Conservation (phyloP, 2,329 filamentous ascomycete genomes). For the Fusarium nurragi region DNA sequence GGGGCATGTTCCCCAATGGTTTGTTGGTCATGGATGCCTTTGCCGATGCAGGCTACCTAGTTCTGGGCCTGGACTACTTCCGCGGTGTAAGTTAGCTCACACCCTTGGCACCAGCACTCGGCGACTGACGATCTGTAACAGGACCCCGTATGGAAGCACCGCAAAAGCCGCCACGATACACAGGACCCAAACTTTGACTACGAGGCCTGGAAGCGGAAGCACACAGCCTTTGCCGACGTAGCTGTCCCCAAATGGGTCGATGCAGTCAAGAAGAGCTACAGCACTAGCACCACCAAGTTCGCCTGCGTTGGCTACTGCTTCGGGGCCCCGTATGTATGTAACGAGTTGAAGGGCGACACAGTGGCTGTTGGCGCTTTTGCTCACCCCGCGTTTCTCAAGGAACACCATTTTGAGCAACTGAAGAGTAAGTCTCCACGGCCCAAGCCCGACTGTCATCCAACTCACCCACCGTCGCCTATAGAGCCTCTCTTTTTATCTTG, state of each 20-base stretch:
- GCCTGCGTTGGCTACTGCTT: conserved; percentile 9
- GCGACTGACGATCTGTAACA: neutral
- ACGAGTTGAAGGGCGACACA: neutral
- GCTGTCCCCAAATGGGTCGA: conserved; percentile 3
- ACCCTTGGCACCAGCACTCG: too few relatives aligned
- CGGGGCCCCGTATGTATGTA: conserved; percentile 4
- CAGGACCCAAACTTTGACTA: conserved; percentile 1
- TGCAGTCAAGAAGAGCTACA: neutral
- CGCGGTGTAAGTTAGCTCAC: neutral
- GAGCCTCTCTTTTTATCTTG: conserved; percentile 6
- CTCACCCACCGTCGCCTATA: neutral
- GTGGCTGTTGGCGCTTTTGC: conserved; percentile 5
- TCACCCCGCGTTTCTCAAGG: conserved; percentile 6
- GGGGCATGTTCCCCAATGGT: conserved; percentile 11
- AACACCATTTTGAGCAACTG: neutral
- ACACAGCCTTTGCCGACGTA: neutral
- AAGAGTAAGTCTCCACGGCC: neutral
- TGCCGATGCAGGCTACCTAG: conserved; percentile 5
- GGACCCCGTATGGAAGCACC: conserved; percentile 13
- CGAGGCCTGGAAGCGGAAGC: conserved; percentile 6
- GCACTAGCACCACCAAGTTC: neutral
- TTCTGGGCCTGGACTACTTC: conserved; percentile 9
- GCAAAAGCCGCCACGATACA: neutral
- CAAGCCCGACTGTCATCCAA: neutral
- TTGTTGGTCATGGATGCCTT: conserved; percentile 8